A percentile compares a stretch with the other conserved stretches of the same genome.
Conservation (phyloP, 495 filamentous ascomycete species). For the Aspergillus diversus region DNA sequence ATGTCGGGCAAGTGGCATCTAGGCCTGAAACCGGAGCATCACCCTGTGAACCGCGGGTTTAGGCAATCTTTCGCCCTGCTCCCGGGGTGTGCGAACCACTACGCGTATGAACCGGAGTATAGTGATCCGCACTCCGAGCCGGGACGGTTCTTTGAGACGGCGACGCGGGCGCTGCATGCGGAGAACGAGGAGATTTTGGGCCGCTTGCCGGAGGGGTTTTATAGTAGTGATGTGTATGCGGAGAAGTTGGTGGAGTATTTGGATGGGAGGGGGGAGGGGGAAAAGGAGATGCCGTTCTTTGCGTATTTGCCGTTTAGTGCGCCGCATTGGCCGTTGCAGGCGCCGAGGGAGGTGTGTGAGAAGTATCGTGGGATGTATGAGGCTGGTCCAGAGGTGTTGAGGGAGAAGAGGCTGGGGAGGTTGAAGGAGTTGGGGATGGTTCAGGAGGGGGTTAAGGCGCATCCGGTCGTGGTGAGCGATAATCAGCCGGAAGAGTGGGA, state of each 20-base stretch:
- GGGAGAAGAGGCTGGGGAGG: constrained; percentile 50
- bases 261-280: constrained; percentile 46
- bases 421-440: constrained; percentile 57
- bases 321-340: constrained; percentile 66
- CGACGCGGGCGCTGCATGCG: constrained; percentile 59
- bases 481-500: constrained; percentile 57
- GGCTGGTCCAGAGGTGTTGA: constrained; percentile 57
- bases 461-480: constrained; percentile 57
- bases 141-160: constrained; percentile 56
- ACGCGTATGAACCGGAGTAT: constrained; percentile 60
- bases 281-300: constrained; percentile 56
- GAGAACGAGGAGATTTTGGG: constrained; percentile 60
- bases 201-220: constrained; percentile 58
- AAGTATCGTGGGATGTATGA: constrained; percentile 61
- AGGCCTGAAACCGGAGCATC: constrained; percentile 49
- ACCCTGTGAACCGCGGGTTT: constrained; percentile 48
- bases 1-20: constrained; percentile 66
- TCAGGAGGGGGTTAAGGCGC: constrained; percentile 51
- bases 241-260: constrained; percentile 59
- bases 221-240: constrained; percentile 57
- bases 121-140: constrained; percentile 41
- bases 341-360: constrained; percentile 52
- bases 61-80: constrained; percentile 53
- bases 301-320: constrained; percentile 63
- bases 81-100: constrained; percentile 64